Conservation (phyloP, 129 eudicot species). For the Flaveria linearis region DNA sequence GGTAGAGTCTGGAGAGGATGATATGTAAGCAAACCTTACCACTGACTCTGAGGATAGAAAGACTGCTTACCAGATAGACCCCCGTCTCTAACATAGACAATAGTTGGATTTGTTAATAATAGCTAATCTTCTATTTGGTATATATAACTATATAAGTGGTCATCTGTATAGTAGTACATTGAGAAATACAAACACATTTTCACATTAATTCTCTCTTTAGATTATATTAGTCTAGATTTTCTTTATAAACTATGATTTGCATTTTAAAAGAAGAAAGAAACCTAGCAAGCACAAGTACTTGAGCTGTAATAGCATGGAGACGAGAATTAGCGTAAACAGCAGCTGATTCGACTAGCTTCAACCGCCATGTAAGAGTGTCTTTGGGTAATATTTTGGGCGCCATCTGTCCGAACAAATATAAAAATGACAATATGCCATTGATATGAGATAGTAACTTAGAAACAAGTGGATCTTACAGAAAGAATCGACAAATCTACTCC, state of each 20-base stretch:
- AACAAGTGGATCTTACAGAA: slow-evolving; percentile 50
- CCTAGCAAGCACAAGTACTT: slow-evolving; percentile 65
- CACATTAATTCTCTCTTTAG: too few relatives aligned
- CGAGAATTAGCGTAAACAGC: slow-evolving; percentile 63
- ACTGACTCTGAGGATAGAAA: too few relatives aligned
- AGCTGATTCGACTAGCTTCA: slow-evolving; percentile 60
- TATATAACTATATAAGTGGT: too few relatives aligned
- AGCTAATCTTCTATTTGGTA: neutral
- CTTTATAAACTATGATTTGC: neutral
- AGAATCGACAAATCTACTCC: slow-evolving; percentile 46
- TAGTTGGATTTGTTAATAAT: neutral
- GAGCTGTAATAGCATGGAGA: slow-evolving; percentile 55
- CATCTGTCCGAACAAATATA: slow-evolving; percentile 7
- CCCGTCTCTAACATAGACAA: too few relatives aligned
- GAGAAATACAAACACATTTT: too few relatives aligned
- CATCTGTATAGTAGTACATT: too few relatives aligned
- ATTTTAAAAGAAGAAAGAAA: slow-evolving; percentile 8
- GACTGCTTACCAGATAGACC: too few relatives aligned
- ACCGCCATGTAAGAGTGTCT: slow-evolving; percentile 54
- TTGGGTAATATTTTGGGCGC: slow-evolving; percentile 28
- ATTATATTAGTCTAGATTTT: neutral
- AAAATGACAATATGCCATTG: neutral
- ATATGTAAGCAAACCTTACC: too few relatives aligned
- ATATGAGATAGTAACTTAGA: neutral
- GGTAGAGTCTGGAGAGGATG: too few relatives aligned